phyloP scores from a whole-genome alignment of 163 green algal genomes.

The Picocystis sp. region DNA sequence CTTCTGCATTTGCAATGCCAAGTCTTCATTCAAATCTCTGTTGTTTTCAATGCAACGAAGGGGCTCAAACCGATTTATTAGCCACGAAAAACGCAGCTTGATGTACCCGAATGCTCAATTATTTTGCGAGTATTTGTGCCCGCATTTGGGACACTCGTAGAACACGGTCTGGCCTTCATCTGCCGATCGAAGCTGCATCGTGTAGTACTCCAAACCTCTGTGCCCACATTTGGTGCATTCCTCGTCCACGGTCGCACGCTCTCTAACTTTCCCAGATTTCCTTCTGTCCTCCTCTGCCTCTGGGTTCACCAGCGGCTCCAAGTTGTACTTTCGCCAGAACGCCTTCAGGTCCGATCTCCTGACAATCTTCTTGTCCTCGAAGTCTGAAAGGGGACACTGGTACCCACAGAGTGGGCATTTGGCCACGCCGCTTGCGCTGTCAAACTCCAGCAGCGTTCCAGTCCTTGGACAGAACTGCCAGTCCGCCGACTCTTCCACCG shows the following conservation, averaged over 20 bases:
- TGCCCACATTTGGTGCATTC: constrained; percentile 61
- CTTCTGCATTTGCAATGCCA: no score
- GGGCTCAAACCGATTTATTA: no score
- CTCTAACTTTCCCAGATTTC: not conserved
- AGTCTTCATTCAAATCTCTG: no score
- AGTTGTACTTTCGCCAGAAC: constrained; percentile 36
- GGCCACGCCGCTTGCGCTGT: constrained; percentile 29
- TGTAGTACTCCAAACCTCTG: constrained; percentile 71
- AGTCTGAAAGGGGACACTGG: constrained; percentile 17
- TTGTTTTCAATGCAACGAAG: no score
- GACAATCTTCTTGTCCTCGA: constrained; percentile 7
- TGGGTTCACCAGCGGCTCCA: constrained; percentile 51
- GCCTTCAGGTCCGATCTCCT: constrained; percentile 20
- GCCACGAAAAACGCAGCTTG: no score
- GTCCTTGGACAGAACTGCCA: constrained; percentile 59
- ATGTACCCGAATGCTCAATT: not conserved
- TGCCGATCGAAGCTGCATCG: constrained; percentile 77
- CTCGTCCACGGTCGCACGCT: constrained; percentile 44
- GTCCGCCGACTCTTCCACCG: not conserved
- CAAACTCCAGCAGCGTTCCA: constrained; percentile 41
- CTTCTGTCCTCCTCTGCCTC: constrained; percentile 19
- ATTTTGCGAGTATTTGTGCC: constrained; percentile 20
- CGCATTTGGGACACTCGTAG: constrained; percentile 73
- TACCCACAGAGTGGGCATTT: constrained; percentile 32
- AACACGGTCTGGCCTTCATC: constrained; percentile 88